phyloP scores from a whole-genome alignment of 441 rosid genomes.

The Dalechampia spathulata region DNA sequence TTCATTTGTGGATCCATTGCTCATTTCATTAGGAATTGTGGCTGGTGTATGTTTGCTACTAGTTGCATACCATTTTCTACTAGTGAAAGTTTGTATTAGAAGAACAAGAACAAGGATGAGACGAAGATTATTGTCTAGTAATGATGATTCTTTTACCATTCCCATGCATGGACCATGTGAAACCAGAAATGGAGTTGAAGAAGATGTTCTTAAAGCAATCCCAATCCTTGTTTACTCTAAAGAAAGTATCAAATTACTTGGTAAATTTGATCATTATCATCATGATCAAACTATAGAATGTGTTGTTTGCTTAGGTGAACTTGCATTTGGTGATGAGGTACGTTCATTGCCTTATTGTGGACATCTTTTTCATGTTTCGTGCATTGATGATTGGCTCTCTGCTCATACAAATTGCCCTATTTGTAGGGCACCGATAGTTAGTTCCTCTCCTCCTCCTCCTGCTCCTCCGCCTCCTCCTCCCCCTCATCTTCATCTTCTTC shows the following conservation, averaged over 20 bases:
- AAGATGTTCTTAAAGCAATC: slow-evolving; percentile 30
- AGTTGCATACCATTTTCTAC: slow-evolving; percentile 29
- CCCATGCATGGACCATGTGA: not conserved
- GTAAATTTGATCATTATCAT: not conserved
- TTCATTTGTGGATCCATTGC: slow-evolving; percentile 30
- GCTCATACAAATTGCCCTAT: slow-evolving; percentile 39
- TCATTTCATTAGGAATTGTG: slow-evolving; percentile 36
- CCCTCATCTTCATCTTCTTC: not conserved
- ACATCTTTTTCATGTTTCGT: slow-evolving; percentile 44
- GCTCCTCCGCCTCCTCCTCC: not conserved
- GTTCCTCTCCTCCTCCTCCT: not conserved
- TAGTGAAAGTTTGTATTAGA: slow-evolving; percentile 23
- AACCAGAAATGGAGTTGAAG: slow-evolving; percentile 27
- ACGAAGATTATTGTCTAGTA: no score
- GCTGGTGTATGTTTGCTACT: slow-evolving; percentile 18
- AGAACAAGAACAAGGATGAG: not conserved
- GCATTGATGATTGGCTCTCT: slow-evolving; percentile 44
- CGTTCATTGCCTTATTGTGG: slow-evolving; percentile 44
- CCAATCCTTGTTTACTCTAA: slow-evolving; percentile 33
- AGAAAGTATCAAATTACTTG: not conserved
- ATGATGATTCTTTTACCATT: not conserved
- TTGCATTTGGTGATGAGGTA: slow-evolving; percentile 36
- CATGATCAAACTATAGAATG: slow-evolving; percentile 30
- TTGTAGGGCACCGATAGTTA: slow-evolving; percentile 32
- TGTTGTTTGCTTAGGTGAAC: slow-evolving; percentile 45